Evolutionary conservation across 1,284 basidiomycete species (phyloP), one percentile per base, ranked within the genome.

Genomic region (Cryptococcus sp.): DNA sequence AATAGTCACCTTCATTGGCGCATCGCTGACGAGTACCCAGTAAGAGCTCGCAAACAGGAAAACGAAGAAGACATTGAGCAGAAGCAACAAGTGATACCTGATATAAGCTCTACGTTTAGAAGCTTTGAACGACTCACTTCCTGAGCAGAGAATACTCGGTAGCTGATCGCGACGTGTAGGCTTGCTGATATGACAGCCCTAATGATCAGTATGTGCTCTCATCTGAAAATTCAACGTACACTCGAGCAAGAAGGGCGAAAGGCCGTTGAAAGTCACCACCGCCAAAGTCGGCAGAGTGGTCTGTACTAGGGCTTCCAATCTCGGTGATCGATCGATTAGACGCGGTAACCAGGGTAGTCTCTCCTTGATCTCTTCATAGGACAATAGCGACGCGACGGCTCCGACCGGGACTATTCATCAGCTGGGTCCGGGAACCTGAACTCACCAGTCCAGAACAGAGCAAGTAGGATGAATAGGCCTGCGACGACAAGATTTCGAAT

Each of bases 41-140:
- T 92, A 92, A 0, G 91, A 92, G 45, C 85, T 87, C 0, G 90
- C 88, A 43, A 94, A 78, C 11, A 98, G 81, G 78, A 97, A 97
- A 60, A 97, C 91, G 75, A 98, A 96, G 28, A 98, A 86, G 41
- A 97, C 93, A 60, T 93, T 93, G 72, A 92, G 80, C 53, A 98
- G 81, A 0, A 98, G 81, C 78, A 97, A 97, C 42, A 98, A 79
- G 66, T 96, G 91, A 70, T 96, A 92, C 80, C 89, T 92, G 61
- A 13, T 4, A 40, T 57, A 48, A 47, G 50, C 31, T 16, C 14
- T 9, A 18, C n/a, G 45, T 37, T 32, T 45, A 32, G 18, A 11
- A 7, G 2, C 47, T 31, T 25, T 13, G 18, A 5, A 2, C 28
- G 13, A 74, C 82, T 53, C 55, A 93, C 88, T 97, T 98, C 64